A percentile compares a stretch with the other conserved stretches of the same genome.
These are phyloP conservation scores for Helianthus annuus DNA, from an alignment of 129 eudicot species.

Conservation along the genomic window HanXRQr2.0-SUNRISE NC_035439.2:137443301-137443800, in stretches of 20 bases:
- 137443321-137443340: too few species aligned
- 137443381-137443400: too few species aligned
- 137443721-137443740: slow-evolving; percentile 98
- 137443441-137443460: too few species aligned
- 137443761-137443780: neutral
- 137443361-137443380: too few species aligned
- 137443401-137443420: too few species aligned
- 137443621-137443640: neutral
- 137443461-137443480: too few species aligned
- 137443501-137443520: neutral
- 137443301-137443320: too few species aligned
- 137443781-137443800: neutral
- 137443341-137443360: too few species aligned
- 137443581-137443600: neutral
- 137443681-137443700: neutral
- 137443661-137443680: slow-evolving; percentile 8
- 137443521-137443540: neutral
- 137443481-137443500: neutral
- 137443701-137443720: slow-evolving; percentile 36
- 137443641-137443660: neutral
- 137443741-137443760: slow-evolving; percentile 81
- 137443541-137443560: slow-evolving; percentile 4
- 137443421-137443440: too few species aligned
- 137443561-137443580: slow-evolving; percentile 9
- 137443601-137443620: slow-evolving; percentile 12